phyloP scores from a whole-genome alignment of 148 eudicot genomes.

The Suaeda aralocaspica region DNA sequence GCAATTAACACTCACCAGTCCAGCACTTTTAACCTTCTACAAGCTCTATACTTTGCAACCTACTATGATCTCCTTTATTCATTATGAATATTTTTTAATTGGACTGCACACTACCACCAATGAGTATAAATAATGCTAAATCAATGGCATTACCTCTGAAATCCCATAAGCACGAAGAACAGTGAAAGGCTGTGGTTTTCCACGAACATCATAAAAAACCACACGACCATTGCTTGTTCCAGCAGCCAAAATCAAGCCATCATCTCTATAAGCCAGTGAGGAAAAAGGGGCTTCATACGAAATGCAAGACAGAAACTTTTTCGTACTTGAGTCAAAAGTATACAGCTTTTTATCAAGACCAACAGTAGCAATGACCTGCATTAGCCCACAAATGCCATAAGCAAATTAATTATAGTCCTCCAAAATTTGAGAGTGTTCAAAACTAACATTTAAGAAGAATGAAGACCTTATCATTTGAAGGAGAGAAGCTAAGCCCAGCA shows the following conservation, averaged over 20 bases:
- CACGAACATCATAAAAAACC: conserved; percentile 93
- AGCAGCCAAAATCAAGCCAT: conserved; percentile 85
- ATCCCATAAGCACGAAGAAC: conserved; percentile 86
- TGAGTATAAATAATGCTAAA: conserved; percentile 1
- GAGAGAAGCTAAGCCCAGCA: conserved; percentile 86
- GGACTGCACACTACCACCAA: background rate
- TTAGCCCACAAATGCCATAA: conserved; percentile 11
- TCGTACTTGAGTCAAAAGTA: conserved; percentile 69
- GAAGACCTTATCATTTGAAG: conserved; percentile 87
- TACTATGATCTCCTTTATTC: background rate
- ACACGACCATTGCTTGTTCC: conserved; percentile 87
- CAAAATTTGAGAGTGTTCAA: background rate
- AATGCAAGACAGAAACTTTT: conserved; percentile 56
- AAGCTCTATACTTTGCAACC: background rate
- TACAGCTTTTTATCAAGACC: conserved; percentile 94
- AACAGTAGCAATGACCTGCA: conserved; percentile 82
- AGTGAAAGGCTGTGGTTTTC: conserved; percentile 83
- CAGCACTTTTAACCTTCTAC: background rate
- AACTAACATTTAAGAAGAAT: conserved; percentile 1
- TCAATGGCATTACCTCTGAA: conserved; percentile 55
- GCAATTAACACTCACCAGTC: too few species aligned
- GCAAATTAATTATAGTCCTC: conserved; percentile 1
- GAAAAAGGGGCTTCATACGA: conserved; percentile 91
- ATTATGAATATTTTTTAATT: background rate
- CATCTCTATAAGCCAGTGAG: conserved; percentile 83